A percentile compares a stretch with the other conserved stretches of the same genome.
Conservation (phyloP, 768 basidiomycete genomes). For the Boletus edulis region DNA sequence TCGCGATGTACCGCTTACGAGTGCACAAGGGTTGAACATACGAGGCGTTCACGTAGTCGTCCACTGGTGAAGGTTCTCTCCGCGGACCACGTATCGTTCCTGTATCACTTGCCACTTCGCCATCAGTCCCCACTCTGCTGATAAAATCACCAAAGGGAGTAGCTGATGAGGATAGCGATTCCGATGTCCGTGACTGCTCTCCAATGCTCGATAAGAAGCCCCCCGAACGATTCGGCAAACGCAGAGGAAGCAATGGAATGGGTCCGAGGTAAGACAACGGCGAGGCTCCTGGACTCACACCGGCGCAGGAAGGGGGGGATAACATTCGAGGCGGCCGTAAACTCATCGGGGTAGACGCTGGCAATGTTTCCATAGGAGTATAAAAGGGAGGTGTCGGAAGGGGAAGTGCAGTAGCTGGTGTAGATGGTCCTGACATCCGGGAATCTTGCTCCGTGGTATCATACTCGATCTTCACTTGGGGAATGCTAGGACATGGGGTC, state of each 20-base stretch:
- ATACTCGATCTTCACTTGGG: slow-evolving; percentile 24
- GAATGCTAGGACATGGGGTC: slow-evolving; percentile 3
- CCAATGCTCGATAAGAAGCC: slow-evolving; percentile 16
- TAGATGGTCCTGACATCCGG: slow-evolving; percentile 19
- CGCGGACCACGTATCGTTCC: slow-evolving; percentile 7
- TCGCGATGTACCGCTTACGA: slow-evolving; percentile 84
- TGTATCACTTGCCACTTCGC: neutral
- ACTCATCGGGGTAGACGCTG: slow-evolving; percentile 11
- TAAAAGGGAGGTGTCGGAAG: slow-evolving; percentile 26
- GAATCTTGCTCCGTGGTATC: slow-evolving; percentile 21
- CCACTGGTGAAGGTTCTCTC: slow-evolving; percentile 42
- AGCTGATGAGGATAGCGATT: neutral
- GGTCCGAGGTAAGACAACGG: slow-evolving; percentile 4
- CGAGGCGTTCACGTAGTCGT: slow-evolving; percentile 96
- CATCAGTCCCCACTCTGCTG: neutral
- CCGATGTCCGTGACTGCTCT: slow-evolving; percentile 6
- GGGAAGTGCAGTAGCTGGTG: slow-evolving; percentile 22
- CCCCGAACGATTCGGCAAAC: slow-evolving; percentile 14
- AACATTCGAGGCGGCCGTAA: slow-evolving; percentile 4
- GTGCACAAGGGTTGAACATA: slow-evolving; percentile 88
- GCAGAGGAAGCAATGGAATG: slow-evolving; percentile 15
- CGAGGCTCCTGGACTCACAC: neutral
- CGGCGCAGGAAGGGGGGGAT: neutral
- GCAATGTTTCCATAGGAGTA: slow-evolving; percentile 25
- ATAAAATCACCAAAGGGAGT: neutral